Base-by-base conservation (phyloP, 352 stramenopile species). In the Globisporangium yorkense region DNA sequence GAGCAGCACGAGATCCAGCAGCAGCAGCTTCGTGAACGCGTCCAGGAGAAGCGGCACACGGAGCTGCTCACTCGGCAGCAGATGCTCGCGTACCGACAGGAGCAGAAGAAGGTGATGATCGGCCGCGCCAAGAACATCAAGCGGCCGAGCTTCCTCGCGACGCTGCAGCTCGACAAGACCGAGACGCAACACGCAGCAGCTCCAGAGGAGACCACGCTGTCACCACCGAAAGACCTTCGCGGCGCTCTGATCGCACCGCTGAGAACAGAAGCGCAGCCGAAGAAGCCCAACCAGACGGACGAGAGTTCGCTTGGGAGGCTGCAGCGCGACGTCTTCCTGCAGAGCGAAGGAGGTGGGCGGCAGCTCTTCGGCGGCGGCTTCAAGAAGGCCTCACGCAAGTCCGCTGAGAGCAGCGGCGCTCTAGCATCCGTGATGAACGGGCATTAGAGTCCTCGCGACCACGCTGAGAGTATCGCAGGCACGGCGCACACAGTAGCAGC, bases 281-380 rank as follows among this genome's bases (percentile, higher is more conserved):
- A 43, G n/a, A 49, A 49, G 33, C 35, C 43, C 31, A 49, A 31
- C 7, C 45, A 58, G 24, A 21, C 18, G 18, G 43, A 59, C 2
- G 44, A 45, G 35, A 12, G 31, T 2, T 15, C n/a, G 9, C 58
- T 68, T 7, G 18, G 54, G 39, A 53, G 59, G 8, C 56, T 44
- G 44, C 61, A 65, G 59, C 39, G 51, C 20, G 39, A 45, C n/a
- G 39, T 35, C 21, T 65, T 66, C 46, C 29, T 46, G n/a, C 37
- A 54, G 27, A 61, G 50, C 57, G 41, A 67, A 6, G 59, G 58
- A 24, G 68, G 62, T 9, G 51, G 61, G 3, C 44, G 44, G 1
- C 27, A 77, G 4, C 69, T 68, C 46, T 62, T 78, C 16, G 74
- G 72, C 20, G 74, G 74, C 47, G 74, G 74, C 3, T 84, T 74